These are phyloP conservation scores for Exophiala sideris DNA, from an alignment of 2,329 filamentous ascomycete species.

Conservation along the genomic window DNA sequence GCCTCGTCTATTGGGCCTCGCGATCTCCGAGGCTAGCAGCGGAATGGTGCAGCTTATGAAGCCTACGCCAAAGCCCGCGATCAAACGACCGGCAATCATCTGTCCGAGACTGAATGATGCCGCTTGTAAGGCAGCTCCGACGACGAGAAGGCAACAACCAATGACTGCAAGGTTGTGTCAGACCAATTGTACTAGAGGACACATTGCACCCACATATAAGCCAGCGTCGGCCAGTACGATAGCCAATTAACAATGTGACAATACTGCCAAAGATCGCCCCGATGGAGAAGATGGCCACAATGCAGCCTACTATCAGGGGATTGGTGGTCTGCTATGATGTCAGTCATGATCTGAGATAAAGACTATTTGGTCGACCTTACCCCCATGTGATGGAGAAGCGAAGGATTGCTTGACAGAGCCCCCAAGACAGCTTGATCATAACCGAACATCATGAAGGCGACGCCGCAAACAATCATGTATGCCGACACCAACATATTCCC, in stretches of 20 bases:
- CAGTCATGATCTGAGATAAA: neutral
- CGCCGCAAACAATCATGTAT: neutral
- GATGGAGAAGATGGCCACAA: neutral
- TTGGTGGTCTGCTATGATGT: neutral
- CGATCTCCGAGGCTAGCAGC: constrained; percentile 13
- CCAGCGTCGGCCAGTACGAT: neutral
- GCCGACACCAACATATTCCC: neutral
- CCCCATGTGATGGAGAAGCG: neutral
- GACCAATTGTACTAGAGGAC: too few species aligned
- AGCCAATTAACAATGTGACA: neutral
- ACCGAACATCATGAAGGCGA: constrained; percentile 2
- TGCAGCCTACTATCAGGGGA: constrained; percentile 1
- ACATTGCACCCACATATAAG: constrained; percentile 30
- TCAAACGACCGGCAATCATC: constrained; percentile 45
- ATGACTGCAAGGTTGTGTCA: constrained; percentile 22
- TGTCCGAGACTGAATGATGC: constrained; percentile 40
- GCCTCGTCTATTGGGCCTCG: neutral
- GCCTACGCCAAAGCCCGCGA: constrained; percentile 51
- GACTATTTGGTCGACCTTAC: neutral
- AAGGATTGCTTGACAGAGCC: neutral
- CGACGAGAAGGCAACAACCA: constrained; percentile 40
- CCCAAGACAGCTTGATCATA: constrained; percentile 3
- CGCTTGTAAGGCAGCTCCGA: constrained; percentile 39
- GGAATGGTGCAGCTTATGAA: constrained; percentile 48
- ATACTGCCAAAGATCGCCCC: constrained; percentile 1